A percentile compares a stretch with the other conserved stretches of the same genome.
These are phyloP conservation scores for Alternaria gaisen DNA, from an alignment of 2,329 filamentous ascomycete species.

Conservation along the genomic window DNA sequence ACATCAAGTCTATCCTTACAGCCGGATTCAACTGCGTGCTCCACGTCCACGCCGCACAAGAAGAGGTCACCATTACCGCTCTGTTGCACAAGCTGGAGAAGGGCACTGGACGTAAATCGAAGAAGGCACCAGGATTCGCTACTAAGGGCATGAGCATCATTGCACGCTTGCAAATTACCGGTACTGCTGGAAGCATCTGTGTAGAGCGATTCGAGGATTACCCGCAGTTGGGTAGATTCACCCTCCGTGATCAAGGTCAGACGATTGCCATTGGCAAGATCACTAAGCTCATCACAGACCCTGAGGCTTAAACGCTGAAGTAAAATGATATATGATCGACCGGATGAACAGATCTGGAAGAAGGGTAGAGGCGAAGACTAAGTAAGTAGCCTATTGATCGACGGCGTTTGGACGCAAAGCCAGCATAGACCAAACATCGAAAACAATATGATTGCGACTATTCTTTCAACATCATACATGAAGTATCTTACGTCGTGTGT, in stretches of 20 bases:
- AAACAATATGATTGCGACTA: conserved; percentile 15
- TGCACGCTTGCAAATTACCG: conserved; percentile 85
- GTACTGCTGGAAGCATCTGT: conserved; percentile 86
- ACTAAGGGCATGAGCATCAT: conserved; percentile 86
- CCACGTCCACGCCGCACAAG: conserved; percentile 95
- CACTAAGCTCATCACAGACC: conserved; percentile 76
- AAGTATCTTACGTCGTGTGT: background rate
- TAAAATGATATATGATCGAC: background rate
- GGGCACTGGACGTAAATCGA: conserved; percentile 91
- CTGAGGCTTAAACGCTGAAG: conserved; percentile 22
- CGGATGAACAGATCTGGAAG: background rate
- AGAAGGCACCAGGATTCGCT: conserved; percentile 90
- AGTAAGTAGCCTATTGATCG: background rate
- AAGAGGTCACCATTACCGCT: conserved; percentile 91
- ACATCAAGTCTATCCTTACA: conserved; percentile 91
- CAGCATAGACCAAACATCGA: conserved; percentile 8
- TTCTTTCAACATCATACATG: background rate
- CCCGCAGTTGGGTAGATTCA: conserved; percentile 66
- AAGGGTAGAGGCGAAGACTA: background rate
- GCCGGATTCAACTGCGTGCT: conserved; percentile 98
- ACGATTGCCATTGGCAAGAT: conserved; percentile 99
- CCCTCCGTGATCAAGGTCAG: conserved; percentile 74
- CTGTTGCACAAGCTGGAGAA: conserved; percentile 95
- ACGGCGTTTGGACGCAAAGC: conserved; percentile 8
- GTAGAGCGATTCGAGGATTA: conserved; percentile 96